phyloP scores from a whole-genome alignment of 2,329 filamentous ascomycete species.

The Domatiomyces globalis region DNA sequence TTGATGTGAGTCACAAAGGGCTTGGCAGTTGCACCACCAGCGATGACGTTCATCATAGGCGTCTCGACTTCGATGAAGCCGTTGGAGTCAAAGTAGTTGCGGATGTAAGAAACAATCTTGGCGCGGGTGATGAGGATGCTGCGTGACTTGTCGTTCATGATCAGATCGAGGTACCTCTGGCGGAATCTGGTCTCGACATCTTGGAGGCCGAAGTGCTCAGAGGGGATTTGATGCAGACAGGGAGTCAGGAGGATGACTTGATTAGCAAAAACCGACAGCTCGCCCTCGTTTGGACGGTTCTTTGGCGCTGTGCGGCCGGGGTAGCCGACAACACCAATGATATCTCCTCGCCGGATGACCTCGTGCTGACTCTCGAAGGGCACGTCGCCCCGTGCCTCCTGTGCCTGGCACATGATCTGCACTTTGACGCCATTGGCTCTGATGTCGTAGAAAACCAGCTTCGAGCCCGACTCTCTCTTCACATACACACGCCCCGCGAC shows the following conservation, averaged over 20 bases:
- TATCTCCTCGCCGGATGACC: constrained; percentile 76
- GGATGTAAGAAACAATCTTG: constrained; percentile 79
- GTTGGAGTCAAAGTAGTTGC: constrained; percentile 71
- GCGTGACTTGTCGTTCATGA: constrained; percentile 83
- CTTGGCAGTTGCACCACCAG: constrained; percentile 87
- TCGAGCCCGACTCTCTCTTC: constrained; percentile 66
- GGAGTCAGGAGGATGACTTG: constrained; percentile 78
- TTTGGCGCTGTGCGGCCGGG: constrained; percentile 78
- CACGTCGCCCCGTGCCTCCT: constrained; percentile 55
- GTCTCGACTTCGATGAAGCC: constrained; percentile 94
- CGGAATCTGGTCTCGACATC: constrained; percentile 88
- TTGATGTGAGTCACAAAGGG: constrained; percentile 96
- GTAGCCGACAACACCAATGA: constrained; percentile 75
- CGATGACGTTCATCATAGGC: constrained; percentile 92
- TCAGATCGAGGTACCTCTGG: constrained; percentile 85
- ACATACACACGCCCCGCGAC: constrained; percentile 81
- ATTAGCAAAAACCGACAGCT: constrained; percentile 83
- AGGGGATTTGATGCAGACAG: constrained; percentile 79
- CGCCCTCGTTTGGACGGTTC: constrained; percentile 65
- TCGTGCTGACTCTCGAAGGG: constrained; percentile 82
- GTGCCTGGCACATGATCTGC: constrained; percentile 83
- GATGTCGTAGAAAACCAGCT: constrained; percentile 85
- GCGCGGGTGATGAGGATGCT: constrained; percentile 73
- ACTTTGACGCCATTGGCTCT: constrained; percentile 61
- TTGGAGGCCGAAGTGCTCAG: constrained; percentile 87